These are phyloP conservation scores for Physocladia obscura DNA, from an alignment of 192 early-diverging fungal species.

Conservation along the genomic window DNA sequence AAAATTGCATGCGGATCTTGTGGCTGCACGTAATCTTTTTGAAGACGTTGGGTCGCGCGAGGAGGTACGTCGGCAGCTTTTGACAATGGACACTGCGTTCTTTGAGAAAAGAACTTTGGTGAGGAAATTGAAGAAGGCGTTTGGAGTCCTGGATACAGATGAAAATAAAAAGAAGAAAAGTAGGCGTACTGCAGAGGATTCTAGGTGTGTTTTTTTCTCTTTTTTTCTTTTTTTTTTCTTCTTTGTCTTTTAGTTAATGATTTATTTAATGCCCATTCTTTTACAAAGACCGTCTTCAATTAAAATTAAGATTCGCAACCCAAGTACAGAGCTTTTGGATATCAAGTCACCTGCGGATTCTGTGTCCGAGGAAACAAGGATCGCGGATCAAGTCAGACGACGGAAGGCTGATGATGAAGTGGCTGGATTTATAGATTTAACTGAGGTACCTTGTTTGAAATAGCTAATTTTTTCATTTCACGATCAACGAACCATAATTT, in stretches of 20 bases:
- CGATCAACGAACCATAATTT: too few species aligned
- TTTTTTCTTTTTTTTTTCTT: not conserved
- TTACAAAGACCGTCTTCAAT: slow-evolving; percentile 15
- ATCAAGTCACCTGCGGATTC: slow-evolving; percentile 21
- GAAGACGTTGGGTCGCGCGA: slow-evolving; percentile 82
- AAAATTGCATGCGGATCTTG: slow-evolving; percentile 78
- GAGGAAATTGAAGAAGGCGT: slow-evolving; percentile 61
- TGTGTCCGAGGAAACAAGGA: slow-evolving; percentile 43
- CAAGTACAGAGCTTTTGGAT: slow-evolving; percentile 27
- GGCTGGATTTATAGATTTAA: slow-evolving; percentile 66
- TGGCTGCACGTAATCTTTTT: slow-evolving; percentile 69
- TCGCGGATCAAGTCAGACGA: slow-evolving; percentile 57
- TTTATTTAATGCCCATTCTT: not conserved
- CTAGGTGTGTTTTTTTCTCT: slow-evolving; percentile 31
- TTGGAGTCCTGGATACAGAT: slow-evolving; percentile 65
- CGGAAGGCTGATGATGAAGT: slow-evolving; percentile 55
- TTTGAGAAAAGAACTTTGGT: slow-evolving; percentile 70
- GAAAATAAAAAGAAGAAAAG: slow-evolving; percentile 51
- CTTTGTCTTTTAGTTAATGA: too few species aligned
- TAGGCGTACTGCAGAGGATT: slow-evolving; percentile 33
- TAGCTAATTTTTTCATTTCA: too few species aligned
- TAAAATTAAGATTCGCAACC: slow-evolving; percentile 27
- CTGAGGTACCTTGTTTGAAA: too few species aligned
- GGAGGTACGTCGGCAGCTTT: slow-evolving; percentile 67
- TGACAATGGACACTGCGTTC: slow-evolving; percentile 73